Base-by-base conservation (phyloP, 1,284 basidiomycete genomes). In the Cryptococcus sp. region DNA sequence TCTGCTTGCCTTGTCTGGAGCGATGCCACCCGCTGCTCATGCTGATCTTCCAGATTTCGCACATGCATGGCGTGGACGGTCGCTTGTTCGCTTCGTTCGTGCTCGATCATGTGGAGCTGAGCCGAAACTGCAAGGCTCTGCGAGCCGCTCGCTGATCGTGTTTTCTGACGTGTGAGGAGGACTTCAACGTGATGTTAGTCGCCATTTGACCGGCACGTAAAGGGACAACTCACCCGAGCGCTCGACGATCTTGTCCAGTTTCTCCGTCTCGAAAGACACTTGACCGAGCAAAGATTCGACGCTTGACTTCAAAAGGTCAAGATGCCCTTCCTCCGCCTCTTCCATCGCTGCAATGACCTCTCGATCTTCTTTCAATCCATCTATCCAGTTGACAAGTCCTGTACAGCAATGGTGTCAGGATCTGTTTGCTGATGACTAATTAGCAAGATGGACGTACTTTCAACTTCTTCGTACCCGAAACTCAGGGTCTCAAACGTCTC, bases 221-320 rank as follows among this genome's bases (percentile, higher is more conserved):
- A 35, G 19, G 27, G 49, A 43, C 43, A 38, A 82, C 88, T 61
- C 71, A 91, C 90, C 77, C 57, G 89, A 88, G 47, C 86, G 83
- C 69, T 91, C 89, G 16, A 88, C 88, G 65, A 91, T 86, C 59
- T 85, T 83, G 66, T 92, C 90, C 68, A 93, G 90, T 3, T 86
- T 86, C 0, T 83, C 75, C 69, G 90, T 88, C 13, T 91, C 79
- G 23, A 81, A 81, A 63, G 92, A 88, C 85, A 93, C 90, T 73
- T 86, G 88, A 23, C 75, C 78, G 46, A 92, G 81, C 13, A 89
- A 81, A 70, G 84, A 87, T 60, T 88, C 85, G 38, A 93, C 77
- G 15, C 83, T 81, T 7, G 72, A 62, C 47, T 85, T 83, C 27
- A 88, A 84, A 66, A 87, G 86, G 15, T 80, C 79, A 8, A 91